Percentiles rank a stretch among this genome's conserved stretches.
These are phyloP conservation scores for Blepharisma japonicum DNA, from an alignment of 73 alveolate genomes.

Conservation along the genomic window DNA sequence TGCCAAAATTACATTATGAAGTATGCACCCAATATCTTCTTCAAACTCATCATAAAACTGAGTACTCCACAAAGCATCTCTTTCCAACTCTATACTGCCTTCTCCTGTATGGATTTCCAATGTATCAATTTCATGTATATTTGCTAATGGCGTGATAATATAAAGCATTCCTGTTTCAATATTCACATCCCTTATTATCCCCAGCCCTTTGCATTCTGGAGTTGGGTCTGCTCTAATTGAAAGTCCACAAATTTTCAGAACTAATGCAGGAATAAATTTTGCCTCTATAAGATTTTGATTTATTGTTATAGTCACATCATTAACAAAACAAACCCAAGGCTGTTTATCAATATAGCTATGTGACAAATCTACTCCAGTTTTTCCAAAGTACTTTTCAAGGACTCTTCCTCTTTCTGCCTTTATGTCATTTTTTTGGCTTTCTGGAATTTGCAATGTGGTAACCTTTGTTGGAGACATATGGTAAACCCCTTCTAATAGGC, in stretches of 20 bases:
- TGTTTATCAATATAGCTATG: neutral
- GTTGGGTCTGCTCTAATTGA: neutral
- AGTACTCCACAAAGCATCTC: neutral
- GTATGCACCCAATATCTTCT: neutral
- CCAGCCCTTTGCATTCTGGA: neutral
- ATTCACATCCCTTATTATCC: slow-evolving; percentile 16
- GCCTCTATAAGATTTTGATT: neutral
- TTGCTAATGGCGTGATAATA: neutral
- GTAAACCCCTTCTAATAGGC: neutral
- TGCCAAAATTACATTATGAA: neutral
- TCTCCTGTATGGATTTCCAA: slow-evolving; percentile 20
- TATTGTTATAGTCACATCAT: neutral
- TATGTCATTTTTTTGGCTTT: neutral
- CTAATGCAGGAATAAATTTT: neutral
- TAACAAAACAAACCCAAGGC: slow-evolving; percentile 11
- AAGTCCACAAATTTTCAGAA: slow-evolving; percentile 20
- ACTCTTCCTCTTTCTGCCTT: neutral
- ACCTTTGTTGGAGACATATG: neutral
- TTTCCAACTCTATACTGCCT: slow-evolving; percentile 2
- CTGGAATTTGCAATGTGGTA: neutral
- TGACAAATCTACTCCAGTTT: neutral
- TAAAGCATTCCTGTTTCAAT: slow-evolving; percentile 1
- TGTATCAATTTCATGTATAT: neutral
- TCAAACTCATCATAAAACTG: neutral
- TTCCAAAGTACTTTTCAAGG: neutral